These are phyloP conservation scores for Chaetomium cochliodes DNA, from an alignment of 495 filamentous ascomycete species.

Conservation along the genomic window DNA sequence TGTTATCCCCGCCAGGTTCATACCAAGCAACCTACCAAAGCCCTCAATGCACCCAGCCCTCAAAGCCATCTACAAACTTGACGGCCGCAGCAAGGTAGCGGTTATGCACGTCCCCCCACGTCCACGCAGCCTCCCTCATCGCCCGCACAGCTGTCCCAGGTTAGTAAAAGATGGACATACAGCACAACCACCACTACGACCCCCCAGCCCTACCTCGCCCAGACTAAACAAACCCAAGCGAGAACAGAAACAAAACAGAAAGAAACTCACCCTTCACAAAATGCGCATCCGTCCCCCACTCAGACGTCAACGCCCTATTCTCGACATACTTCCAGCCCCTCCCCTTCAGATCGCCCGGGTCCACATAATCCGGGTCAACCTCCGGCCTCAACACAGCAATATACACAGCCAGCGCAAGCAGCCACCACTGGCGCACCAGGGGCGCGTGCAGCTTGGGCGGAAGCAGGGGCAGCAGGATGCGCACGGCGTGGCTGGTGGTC, in stretches of 20 bases:
- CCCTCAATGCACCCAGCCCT: constrained; percentile 56
- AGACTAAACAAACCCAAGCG: background rate
- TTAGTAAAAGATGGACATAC: constrained; percentile 20
- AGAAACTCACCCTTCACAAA: constrained; percentile 66
- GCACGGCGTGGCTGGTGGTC: constrained; percentile 81
- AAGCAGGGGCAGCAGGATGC: constrained; percentile 77
- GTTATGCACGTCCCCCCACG: constrained; percentile 80
- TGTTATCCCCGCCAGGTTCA: too few relatives aligned
- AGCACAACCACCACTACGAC: background rate
- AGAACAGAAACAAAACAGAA: too few relatives aligned
- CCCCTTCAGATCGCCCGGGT: constrained; percentile 56
- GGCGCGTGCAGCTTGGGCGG: constrained; percentile 68
- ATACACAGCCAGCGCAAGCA: constrained; percentile 75
- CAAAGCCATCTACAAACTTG: constrained; percentile 74
- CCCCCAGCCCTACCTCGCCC: background rate
- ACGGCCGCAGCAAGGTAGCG: constrained; percentile 78
- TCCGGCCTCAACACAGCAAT: constrained; percentile 69
- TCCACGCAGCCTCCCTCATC: constrained; percentile 68
- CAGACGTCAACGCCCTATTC: constrained; percentile 62
- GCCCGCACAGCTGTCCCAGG: constrained; percentile 58
- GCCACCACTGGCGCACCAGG: constrained; percentile 83
- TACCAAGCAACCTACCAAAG: background rate
- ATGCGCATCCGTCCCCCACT: constrained; percentile 69
- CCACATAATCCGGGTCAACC: constrained; percentile 62
- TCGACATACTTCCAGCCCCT: constrained; percentile 76